phyloP scores from a whole-genome alignment of 441 rosid species.

The Geranium incanum region DNA sequence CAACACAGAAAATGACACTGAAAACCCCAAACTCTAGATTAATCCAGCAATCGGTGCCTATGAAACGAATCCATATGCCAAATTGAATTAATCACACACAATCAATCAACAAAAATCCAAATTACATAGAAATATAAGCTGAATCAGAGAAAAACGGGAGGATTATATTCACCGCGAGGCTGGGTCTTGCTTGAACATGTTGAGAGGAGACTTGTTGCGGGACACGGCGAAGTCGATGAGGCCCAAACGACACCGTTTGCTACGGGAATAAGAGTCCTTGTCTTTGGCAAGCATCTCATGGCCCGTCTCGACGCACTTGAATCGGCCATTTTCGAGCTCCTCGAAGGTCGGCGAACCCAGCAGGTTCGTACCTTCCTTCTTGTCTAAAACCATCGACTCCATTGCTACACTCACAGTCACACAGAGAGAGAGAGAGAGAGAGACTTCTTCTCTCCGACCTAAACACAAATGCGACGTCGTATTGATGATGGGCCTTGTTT shows the following conservation, averaged over 20 bases:
- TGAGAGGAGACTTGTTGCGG: slow-evolving; percentile 64
- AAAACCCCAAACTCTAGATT: not conserved
- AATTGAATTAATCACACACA: not conserved
- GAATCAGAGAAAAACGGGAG: slow-evolving; percentile 2
- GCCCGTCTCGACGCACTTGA: slow-evolving; percentile 83
- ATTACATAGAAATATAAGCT: slow-evolving; percentile 4
- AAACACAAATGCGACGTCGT: not conserved
- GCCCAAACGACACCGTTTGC: slow-evolving; percentile 83
- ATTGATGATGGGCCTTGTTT: not conserved
- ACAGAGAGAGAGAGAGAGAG: not conserved
- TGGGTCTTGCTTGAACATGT: slow-evolving; percentile 80
- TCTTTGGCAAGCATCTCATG: slow-evolving; percentile 76
- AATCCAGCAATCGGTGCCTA: not conserved
- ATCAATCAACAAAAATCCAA: slow-evolving; percentile 12
- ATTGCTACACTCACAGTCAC: not conserved
- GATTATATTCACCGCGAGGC: slow-evolving; percentile 43
- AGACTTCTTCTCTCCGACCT: not conserved
- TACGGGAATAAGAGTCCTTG: slow-evolving; percentile 52
- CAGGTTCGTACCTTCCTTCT: slow-evolving; percentile 55
- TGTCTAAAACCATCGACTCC: slow-evolving; percentile 2
- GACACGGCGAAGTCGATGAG: slow-evolving; percentile 71
- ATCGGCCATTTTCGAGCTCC: slow-evolving; percentile 62
- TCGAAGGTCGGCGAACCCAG: slow-evolving; percentile 57
- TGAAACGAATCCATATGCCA: not conserved
- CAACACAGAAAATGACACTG: no score